These are phyloP conservation scores for Heliamphora exappendiculata DNA, from an alignment of 148 eudicot species.

Conservation along the genomic window DNA sequence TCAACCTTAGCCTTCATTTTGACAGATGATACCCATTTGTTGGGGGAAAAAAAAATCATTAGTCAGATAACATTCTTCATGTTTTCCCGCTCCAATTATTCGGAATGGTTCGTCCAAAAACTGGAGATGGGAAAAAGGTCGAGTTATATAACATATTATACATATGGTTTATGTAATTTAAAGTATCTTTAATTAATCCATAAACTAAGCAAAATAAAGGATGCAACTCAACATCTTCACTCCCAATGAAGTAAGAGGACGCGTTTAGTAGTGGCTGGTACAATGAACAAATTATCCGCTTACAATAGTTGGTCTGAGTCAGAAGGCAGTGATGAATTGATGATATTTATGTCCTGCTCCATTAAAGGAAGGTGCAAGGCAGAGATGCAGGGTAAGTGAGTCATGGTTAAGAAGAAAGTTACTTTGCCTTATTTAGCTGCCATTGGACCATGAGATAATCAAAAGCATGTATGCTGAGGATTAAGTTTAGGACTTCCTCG, in stretches of 20 bases:
- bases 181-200: background rate
- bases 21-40: background rate
- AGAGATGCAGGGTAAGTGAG: too few species aligned
- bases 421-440: too few species aligned
- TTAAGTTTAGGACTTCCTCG: background rate
- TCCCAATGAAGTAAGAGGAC: too few species aligned
- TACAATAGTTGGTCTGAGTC: too few species aligned
- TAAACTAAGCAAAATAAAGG: background rate
- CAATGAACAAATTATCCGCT: too few species aligned
- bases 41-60: background rate
- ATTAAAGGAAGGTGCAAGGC: too few species aligned
- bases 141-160: background rate
- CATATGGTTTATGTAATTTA: background rate
- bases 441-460: background rate
- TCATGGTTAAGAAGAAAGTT: too few species aligned
- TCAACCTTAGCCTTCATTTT: slow-evolving; percentile 1
- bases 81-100: background rate
- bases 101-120: background rate
- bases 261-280: too few species aligned
- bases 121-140: background rate
- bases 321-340: too few species aligned
- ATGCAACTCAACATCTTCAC: slow-evolving; percentile 1
- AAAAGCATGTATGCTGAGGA: background rate
- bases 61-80: background rate
- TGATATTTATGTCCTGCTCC: too few species aligned